Percentiles rank a stretch among this genome's conserved stretches.
Evolutionary conservation across 306 rosid species (phyloP).

Genomic region (Urtica urens): DNA sequence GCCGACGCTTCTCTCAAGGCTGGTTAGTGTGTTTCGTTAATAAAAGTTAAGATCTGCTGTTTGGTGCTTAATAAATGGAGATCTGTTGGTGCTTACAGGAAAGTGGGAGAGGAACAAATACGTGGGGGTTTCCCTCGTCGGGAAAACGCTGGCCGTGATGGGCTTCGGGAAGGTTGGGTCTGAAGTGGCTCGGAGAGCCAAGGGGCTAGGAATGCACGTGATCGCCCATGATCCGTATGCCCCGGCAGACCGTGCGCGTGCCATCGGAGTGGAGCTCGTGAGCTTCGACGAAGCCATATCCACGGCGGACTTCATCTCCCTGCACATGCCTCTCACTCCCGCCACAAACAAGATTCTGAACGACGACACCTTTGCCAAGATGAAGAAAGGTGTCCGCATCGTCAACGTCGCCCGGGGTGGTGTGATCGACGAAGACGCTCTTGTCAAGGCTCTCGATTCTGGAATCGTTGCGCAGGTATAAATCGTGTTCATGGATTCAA

Average conservation of each 20-base stretch:
- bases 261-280: conserved; percentile 92
- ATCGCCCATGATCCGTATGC: conserved; percentile 96
- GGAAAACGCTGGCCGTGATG: conserved; percentile 87
- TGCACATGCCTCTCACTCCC: conserved; percentile 96
- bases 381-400: conserved; percentile 90
- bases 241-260: conserved; percentile 93
- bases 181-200: conserved; percentile 96
- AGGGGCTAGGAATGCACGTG: conserved; percentile 96
- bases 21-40: conserved; percentile 44
- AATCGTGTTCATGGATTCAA: neutral
- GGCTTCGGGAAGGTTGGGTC: conserved; percentile 99
- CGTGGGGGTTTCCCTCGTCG: conserved; percentile 94
- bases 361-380: conserved; percentile 85
- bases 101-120: conserved; percentile 88
- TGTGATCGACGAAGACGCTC: conserved; percentile 93
- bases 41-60: neutral
- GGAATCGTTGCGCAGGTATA: conserved; percentile 91
- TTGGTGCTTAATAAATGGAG: neutral
- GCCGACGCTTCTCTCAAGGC: conserved; percentile 93
- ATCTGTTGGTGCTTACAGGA: conserved; percentile 30
- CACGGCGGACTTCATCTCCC: conserved; percentile 83
- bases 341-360: conserved; percentile 75
- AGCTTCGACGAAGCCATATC: conserved; percentile 81
- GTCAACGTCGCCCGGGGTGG: conserved; percentile 98
- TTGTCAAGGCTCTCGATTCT: conserved; percentile 77